Base-by-base conservation (phyloP, 139 green algal genomes). In the Gonium pectorale region DNA sequence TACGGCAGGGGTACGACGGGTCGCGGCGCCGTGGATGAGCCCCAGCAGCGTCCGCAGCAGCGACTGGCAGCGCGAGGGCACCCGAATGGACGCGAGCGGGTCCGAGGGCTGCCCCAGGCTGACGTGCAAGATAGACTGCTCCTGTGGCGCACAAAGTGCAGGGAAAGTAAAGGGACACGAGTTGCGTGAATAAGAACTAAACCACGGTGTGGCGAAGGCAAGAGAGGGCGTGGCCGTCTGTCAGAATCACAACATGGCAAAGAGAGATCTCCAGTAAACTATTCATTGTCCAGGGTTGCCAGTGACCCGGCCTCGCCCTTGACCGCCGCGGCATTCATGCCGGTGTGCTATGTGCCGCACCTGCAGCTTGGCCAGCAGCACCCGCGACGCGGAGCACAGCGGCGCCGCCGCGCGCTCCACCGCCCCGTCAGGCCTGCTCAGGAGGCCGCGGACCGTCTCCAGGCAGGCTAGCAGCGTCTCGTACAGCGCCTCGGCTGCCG, bases 21-120 rank as follows among this genome's bases (percentile, higher is more conserved):
- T 46, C 9, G 49, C 27, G 7, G 73, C 73, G 52, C 81, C 46
- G 21, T 52, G 67, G 44, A 90, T 60, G 40, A 92, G 75, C 17
- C 88, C 89, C 33, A 95, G 79, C 68, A 96, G 85, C 54, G 60
- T 24, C 6, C 79, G 64, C 56, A 95, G 90, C 59, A 96, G 86
- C 70, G 81, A 86, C 60, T 89, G 77, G 66, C 89, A 94, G 40
- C 90, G 89, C 40, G 78, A 33, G 19, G 92, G 88, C 27, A 87
- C 68, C 0, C 86, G 86, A 22, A 90, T 67, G 66, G 86, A 2
- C 21, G 67, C 78, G 4, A 93, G 75, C 2, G 90, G 90, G 78
- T 93, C 90, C 33, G 79, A 56, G 5, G 87, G 46, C 85, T 89
- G 77, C 15, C 90, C 90, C 41, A 93, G 67, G 37, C 79, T 84